Evolutionary conservation across 2,329 filamentous ascomycete species (phyloP).

Genomic region (Fusarium tupiense): DNA sequence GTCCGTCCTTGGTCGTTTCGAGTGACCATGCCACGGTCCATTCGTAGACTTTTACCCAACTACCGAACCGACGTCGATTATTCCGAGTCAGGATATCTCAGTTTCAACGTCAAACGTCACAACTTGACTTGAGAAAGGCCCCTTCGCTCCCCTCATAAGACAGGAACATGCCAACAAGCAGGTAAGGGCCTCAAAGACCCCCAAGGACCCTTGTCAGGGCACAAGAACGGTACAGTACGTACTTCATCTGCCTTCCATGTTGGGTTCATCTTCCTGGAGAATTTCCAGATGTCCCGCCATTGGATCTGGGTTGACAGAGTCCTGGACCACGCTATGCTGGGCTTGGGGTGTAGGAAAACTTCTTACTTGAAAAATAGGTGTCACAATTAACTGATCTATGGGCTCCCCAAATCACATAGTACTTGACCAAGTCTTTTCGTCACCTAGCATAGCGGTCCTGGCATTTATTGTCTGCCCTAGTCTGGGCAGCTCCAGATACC

Average conservation of each 20-base stretch:
- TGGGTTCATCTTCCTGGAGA: constrained; percentile 11
- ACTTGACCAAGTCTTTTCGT: neutral
- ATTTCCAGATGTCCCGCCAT: constrained; percentile 12
- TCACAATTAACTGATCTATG: neutral
- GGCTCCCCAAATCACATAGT: fast-evolving
- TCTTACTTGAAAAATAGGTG: neutral
- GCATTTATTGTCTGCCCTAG: neutral
- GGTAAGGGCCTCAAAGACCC: neutral
- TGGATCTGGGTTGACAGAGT: constrained; percentile 21
- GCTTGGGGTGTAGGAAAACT: neutral
- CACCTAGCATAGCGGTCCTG: neutral
- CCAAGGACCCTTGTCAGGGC: neutral
- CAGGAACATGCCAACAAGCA: constrained; percentile 3
- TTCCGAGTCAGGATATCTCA: neutral
- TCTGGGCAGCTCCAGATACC: constrained; percentile 30
- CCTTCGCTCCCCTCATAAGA: constrained; percentile 4
- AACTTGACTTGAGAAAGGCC: neutral
- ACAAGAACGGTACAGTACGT: neutral
- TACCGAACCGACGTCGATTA: constrained; percentile 3
- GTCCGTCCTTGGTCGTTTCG: neutral
- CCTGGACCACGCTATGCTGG: neutral
- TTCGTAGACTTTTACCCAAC: neutral
- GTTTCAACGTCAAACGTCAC: neutral
- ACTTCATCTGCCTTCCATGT: constrained; percentile 21
- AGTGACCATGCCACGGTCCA: neutral